Evolutionary conservation across 495 filamentous ascomycete genomes (phyloP).

Genomic region (Neurospora cerealis): DNA sequence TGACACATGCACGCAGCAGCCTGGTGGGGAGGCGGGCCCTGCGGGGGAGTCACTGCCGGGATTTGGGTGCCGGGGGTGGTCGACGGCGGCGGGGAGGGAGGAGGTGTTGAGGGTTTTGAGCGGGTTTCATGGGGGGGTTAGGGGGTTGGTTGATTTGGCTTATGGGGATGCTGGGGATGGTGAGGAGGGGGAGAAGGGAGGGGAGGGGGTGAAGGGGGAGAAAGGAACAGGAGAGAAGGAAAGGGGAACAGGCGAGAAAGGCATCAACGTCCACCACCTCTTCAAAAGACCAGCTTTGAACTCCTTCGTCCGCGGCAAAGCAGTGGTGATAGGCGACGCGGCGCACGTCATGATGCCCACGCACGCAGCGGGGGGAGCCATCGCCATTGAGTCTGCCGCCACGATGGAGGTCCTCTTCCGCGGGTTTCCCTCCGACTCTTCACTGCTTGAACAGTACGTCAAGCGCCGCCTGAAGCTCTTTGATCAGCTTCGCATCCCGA

Average conservation of each 20-base stretch:
- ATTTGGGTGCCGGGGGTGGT: slow-evolving; percentile 11
- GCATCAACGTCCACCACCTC: slow-evolving; percentile 20
- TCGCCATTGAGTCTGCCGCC: slow-evolving; percentile 19
- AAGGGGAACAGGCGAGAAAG: slow-evolving; percentile 13
- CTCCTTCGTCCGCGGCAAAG: slow-evolving; percentile 15
- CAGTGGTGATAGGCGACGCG: slow-evolving; percentile 19
- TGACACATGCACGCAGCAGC: slow-evolving; percentile 5
- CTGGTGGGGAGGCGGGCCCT: slow-evolving; percentile 1
- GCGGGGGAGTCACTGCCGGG: neutral
- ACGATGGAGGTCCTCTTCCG: slow-evolving; percentile 18
- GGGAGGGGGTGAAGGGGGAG: too few species aligned
- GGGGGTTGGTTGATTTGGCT: slow-evolving; percentile 13
- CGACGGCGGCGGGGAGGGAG: slow-evolving; percentile 2
- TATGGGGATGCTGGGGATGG: neutral
- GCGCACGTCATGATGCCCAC: slow-evolving; percentile 25
- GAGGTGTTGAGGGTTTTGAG: slow-evolving; percentile 13
- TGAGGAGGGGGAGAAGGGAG: neutral
- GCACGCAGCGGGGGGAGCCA: slow-evolving; percentile 17
- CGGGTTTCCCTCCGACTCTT: neutral
- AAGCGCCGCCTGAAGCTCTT: slow-evolving; percentile 12
- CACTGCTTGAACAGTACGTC: neutral
- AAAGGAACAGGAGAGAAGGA: neutral
- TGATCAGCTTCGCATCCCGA: slow-evolving; percentile 17
- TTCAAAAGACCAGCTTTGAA: slow-evolving; percentile 13
- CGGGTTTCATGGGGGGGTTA: slow-evolving; percentile 14